These are phyloP conservation scores for Arthrobotrys megalospora DNA, from an alignment of 2,329 filamentous ascomycete species.

Conservation along the genomic window DNA sequence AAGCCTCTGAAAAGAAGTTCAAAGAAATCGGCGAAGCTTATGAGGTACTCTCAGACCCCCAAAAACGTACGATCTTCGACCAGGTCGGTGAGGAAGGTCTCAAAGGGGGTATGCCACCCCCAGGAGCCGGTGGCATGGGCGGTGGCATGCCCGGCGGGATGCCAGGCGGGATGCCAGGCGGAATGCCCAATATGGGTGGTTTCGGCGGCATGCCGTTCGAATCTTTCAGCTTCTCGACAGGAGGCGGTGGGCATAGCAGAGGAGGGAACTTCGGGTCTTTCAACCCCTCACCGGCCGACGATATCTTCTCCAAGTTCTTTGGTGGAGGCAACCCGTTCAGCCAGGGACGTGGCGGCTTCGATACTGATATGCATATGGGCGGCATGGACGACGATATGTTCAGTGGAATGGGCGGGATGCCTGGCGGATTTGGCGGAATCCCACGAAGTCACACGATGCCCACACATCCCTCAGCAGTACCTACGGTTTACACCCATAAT, in stretches of 20 bases:
- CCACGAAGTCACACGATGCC: conserved; percentile 51
- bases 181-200: conserved; percentile 75
- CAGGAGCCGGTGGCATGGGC: conserved; percentile 6
- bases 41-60: conserved; percentile 91
- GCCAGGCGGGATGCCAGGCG: conserved; percentile 84
- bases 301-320: conserved; percentile 56
- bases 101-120: conserved; percentile 76
- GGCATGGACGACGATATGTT: conserved; percentile 59
- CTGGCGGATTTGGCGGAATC: conserved; percentile 47
- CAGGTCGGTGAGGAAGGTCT: conserved; percentile 98
- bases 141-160: conserved; percentile 67
- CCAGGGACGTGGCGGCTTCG: conserved; percentile 7
- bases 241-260: conserved; percentile 78
- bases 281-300: conserved; percentile 45
- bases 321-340: conserved; percentile 30
- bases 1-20: conserved; percentile 85
- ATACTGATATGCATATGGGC: conserved; percentile 57
- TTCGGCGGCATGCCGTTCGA: conserved; percentile 77
- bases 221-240: conserved; percentile 45
- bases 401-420: conserved; percentile 49
- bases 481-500: conserved; percentile 83
- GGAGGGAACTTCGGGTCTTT: conserved; percentile 77
- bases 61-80: conserved; percentile 74
- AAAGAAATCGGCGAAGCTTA: conserved; percentile 84
- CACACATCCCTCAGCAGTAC: conserved; percentile 8